Evolutionary conservation across 2,329 filamentous ascomycete genomes (phyloP).

Genomic region (Byssoonygena ceratinophila): DNA sequence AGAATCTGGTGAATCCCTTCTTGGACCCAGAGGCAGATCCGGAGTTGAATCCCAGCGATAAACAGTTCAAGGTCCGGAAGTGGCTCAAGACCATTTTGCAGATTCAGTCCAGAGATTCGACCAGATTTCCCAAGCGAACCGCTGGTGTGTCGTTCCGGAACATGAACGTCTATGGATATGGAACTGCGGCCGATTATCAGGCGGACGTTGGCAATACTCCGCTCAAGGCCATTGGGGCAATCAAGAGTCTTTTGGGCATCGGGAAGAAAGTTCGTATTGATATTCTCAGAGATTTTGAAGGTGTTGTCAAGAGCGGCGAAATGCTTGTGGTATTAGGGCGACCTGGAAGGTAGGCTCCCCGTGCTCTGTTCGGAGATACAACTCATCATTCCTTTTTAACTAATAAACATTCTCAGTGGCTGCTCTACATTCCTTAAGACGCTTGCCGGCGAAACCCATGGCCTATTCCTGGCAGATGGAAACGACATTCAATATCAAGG

Average conservation of each 20-base stretch:
- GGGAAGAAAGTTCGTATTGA: slow-evolving; percentile 39
- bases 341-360: slow-evolving; percentile 30
- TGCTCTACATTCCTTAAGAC: slow-evolving; percentile 82
- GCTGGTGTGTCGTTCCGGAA: slow-evolving; percentile 34
- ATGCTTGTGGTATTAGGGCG: slow-evolving; percentile 48
- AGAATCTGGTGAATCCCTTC: slow-evolving; percentile 27
- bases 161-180: slow-evolving; percentile 32
- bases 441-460: slow-evolving; percentile 74
- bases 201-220: slow-evolving; percentile 36
- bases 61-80: slow-evolving; percentile 37
- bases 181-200: slow-evolving; percentile 36
- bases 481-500: slow-evolving; percentile 72
- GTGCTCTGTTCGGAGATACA: neutral
- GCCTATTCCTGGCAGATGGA: slow-evolving; percentile 58
- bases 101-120: slow-evolving; percentile 29
- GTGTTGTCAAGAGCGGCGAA: slow-evolving; percentile 48
- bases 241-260: slow-evolving; percentile 22
- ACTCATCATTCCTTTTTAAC: neutral
- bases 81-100: slow-evolving; percentile 41
- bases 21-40: slow-evolving; percentile 27
- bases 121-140: slow-evolving; percentile 30
- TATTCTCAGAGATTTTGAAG: slow-evolving; percentile 55
- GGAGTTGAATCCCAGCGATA: slow-evolving; percentile 37
- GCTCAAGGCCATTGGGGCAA: slow-evolving; percentile 26
- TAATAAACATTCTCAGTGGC: slow-evolving; percentile 19